Evolutionary conservation across 257 asterid genomes (phyloP), one percentile per base, ranked within the genome.

Genomic region (Plectranthus barbatus): DNA sequence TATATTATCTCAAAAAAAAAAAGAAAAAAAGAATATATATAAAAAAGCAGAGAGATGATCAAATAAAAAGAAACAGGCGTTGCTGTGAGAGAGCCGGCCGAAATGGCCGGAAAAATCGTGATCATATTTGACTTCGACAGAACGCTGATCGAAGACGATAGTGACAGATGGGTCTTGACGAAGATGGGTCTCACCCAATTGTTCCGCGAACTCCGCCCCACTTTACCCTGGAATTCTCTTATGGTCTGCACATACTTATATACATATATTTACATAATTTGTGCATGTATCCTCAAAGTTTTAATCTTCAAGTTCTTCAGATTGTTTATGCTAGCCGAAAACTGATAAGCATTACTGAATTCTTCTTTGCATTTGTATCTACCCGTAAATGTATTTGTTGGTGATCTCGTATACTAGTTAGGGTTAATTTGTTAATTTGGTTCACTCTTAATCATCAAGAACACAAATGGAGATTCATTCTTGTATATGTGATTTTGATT

Each of bases 191-290:
- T 87, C 55, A 69, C 80, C 69, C 41, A 72, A 36, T 63, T 80
- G 81, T 87, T 75, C 84, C 70, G 76, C 66, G 84, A 80, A 56
- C 88, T 87, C 70, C 93, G 76, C 26, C 72, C 80, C 62, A 69
- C 83, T 14, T 50, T 90, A 52, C 92, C 93, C 37, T 91, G 97
- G 97, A 87, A 80, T 54, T 55, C 86, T 72, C 96, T 91, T 77
- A 84, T 87, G 96, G 97, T 90, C 21, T 44, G 13, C 26, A 3
- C 21, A 14, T 29, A 11, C 41, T 0, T 3, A 7, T 12, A 36
- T 3, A 7, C 41, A 0, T 12, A 0, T 56, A 56, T 15, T 4
- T 46, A 6, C 47, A 0, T 47, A 15, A 5, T 36, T 12, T 37
- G 33, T 11, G 42, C 4, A 8, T 7, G 9, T 9, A 37, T 37